Base-by-base conservation (phyloP, 2,329 filamentous ascomycete genomes). In the Aspergillus brunneoviolaceus region DNA sequence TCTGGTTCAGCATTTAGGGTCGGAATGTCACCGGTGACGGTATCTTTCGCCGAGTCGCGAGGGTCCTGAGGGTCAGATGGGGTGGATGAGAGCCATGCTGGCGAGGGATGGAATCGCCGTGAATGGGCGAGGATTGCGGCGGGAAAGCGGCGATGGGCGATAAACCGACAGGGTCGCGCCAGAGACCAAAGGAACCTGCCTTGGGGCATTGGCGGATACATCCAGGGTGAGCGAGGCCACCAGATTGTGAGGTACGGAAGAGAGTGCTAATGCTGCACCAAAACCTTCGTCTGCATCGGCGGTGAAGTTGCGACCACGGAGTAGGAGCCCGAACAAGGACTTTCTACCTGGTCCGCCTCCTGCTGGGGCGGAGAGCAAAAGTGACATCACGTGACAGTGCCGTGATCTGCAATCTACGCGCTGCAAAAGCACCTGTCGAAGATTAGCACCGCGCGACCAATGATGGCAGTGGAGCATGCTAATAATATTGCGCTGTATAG, bases 161-260 rank as follows among this genome's bases (percentile, higher is more conserved):
- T 66, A 60, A 76, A 68, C 60, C 74, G 74, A 65, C 74, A 75
- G 55, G 74, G 73, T 67, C 70, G 73, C 58, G 67, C 70, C 61
- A 72, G 57, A 51, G 69, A 70, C 64, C 70, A 70, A 59, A 74
- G 69, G 62, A 75, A 70, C 67, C 72, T 67, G 65, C 65, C 67
- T 61, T 68, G 70, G 65, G 72, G 74, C 71, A 79, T 77, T 73
- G 74, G 70, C 66, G 67, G 63, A 72, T 70, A 72, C 71, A 75
- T 74, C 69, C 70, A 68, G 67, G 69, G 67, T 66, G 63, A 58
- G 54, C 23, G 27, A 53, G 60, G 67, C 68, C 70, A 60, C 71
- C 68, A 64, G 68, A 69, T 45, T 16, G 61, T 60, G 58, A 63
- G 59, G 27, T 55, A 51, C 55, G 59, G 54, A 39, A 45, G 33